These are phyloP conservation scores for Dichotomopilus funicola DNA, from an alignment of 2,329 filamentous ascomycete species.

Conservation along the genomic window DNA sequence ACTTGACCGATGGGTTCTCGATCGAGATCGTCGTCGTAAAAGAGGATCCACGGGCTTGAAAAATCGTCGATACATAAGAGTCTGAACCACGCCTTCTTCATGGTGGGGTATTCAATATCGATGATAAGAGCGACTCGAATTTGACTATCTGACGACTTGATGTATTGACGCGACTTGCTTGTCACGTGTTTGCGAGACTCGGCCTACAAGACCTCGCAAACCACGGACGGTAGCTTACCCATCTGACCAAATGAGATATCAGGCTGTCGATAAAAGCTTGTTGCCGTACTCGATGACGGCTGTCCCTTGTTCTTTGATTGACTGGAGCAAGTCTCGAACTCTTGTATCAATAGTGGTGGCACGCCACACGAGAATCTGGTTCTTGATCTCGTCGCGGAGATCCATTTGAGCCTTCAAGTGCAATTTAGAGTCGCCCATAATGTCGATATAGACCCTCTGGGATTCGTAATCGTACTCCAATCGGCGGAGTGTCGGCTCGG, in stretches of 20 bases:
- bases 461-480: too few relatives aligned
- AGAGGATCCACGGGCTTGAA: background rate
- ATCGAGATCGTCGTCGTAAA: constrained; percentile 4
- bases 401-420: too few relatives aligned
- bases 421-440: too few relatives aligned
- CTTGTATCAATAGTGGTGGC: too few relatives aligned
- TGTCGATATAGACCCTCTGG: too few relatives aligned
- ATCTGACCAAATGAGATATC: constrained; percentile 4
- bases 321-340: too few relatives aligned
- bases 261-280: constrained; percentile 2
- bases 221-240: constrained; percentile 3
- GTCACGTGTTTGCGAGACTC: constrained; percentile 8
- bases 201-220: constrained; percentile 12
- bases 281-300: background rate
- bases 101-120: constrained; percentile 6
- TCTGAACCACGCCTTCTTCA: constrained; percentile 8
- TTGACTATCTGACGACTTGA: constrained; percentile 5
- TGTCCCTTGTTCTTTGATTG: too few relatives aligned
- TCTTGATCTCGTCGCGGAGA: too few relatives aligned
- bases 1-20: constrained; percentile 7
- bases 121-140: constrained; percentile 7
- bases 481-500: too few relatives aligned
- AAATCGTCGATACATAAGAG: background rate
- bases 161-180: constrained; percentile 7
- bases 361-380: too few relatives aligned